Evolutionary conservation across 331 rosid genomes (phyloP), one percentile per base, ranked within the genome.

Genomic region (Quercus tomentella): DNA sequence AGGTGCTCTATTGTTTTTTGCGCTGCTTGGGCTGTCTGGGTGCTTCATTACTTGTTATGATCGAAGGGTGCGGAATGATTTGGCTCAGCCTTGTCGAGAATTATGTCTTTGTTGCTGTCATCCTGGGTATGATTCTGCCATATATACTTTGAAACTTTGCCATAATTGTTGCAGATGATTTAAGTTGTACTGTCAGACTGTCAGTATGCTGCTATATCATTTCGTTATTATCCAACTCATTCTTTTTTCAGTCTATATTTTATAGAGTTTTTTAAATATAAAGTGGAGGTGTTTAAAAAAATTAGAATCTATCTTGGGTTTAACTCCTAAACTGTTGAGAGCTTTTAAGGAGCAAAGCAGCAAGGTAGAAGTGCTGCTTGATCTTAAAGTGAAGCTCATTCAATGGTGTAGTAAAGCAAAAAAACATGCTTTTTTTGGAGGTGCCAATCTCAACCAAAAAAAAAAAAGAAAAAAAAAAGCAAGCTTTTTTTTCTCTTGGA

Each of bases 1-100:
- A 96, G 99, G 99, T 43, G 99, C 99, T 51, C 87, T 96, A 43
- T 77, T 96, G 82, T 96, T 96, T 85, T 96, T 96, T 43, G 91
- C 99, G 7, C 86, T 96, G 87, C 98, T 96, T 88, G 99, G 99
- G 72, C 88, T 96, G 67, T 96, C 94, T 79, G 99, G 99, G 33
- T 96, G 99, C 89, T 96, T 93, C 89, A 93, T 96, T 81, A 96
- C 99, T 76, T 96, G 99, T 86, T 96, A 96, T 78, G 99, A 96
- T 87, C 92, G 92, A 72, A 88, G 97, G 87, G 99, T 96, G 76
- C 97, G 98, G 77, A 93, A 84, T 72, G 99, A 96, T 89, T 89
- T 96, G 91, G 97, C 99, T 77, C 99, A 91, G 85, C 99, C 99
- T 83, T 96, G 99, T 80, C 87, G 99, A 83, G 99, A 96, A 82